Evolutionary conservation across 2,329 filamentous ascomycete genomes (phyloP), one percentile per base, ranked within the genome.

Genomic region (Neofusicoccum parvum): DNA sequence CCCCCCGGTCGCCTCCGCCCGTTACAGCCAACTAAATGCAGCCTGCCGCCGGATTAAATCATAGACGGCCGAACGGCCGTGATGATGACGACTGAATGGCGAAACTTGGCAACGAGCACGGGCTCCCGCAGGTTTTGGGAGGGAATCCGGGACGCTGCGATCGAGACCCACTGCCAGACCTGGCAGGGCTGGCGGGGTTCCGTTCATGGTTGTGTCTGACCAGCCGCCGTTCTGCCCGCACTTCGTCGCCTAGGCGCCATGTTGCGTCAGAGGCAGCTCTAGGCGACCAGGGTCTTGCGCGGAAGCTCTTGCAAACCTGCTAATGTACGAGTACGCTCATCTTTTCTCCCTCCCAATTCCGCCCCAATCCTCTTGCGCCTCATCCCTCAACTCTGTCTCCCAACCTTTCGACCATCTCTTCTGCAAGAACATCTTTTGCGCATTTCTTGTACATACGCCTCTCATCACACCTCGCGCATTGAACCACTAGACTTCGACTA

Each of bases 21-120:
- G 15, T 60, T 60, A 20, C n/a, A 43, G 56, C 56, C 56, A 60
- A 48, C 56, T 5, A 23, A 32, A 37, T 48, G 56, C 56, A 60
- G 56, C 43, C 56, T 37, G 56, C 43, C 43, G 56, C 41, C n/a
- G 32, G 11, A 46, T 64, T 64, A 43, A 56, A 64, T 56, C 62
- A 56, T 64, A 54, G 41, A 43, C 43, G 20, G 27, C 49, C 62
- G 7, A 37, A 64, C 20, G 15, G 27, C 41, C n/a, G n/a, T 17
- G 41, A 23, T 27, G 32, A 60, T 48, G 56, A 60, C 56, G 56
- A 60, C 56, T 48, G 34, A 37, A 60, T 15, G 32, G 56, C 56
- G 43, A 64, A 64, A 64, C 62, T 64, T 64, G 62, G 62, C 50
- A 64, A 36, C n/a, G 17, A 32, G 62, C 62, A 64, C 62, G 62